Evolutionary conservation across 1,139 yeast genomes (phyloP), one percentile per base, ranked within the genome.

Genomic region (Nakaseomyces uthaithaninus): DNA sequence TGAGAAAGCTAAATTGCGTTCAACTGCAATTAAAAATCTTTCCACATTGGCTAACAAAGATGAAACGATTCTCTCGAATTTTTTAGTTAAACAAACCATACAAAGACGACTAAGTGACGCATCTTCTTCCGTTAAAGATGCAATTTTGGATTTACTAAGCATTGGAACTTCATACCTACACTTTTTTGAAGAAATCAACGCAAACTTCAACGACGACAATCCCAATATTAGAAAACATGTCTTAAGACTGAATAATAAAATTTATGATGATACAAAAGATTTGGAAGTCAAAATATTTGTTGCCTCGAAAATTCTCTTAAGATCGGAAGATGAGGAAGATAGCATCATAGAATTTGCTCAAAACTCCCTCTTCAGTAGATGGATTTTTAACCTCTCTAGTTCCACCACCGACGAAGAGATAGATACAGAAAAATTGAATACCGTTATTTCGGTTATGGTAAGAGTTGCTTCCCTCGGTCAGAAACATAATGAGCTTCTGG

Each of bases 101-200:
- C 65, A 77, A 1, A 64, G 60, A 8, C 63, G 78, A 38, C 61
- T 85, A 27, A 60, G 55, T 4, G 91, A 83, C 48, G 54, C 68
- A 1, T 81, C 89, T 1, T 75, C 94, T 0, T 70, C 79, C 41
- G 91, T 85, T 0, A 69, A 87, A 45, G 89, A 81, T 53, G 84
- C 94, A 0, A 78, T 79, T 2, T 63, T 85, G 20, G 94, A 84
- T 35, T 66, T 86, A 39, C 62, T 84, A 22, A 71, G 74, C 11
- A 45, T 49, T 10, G 52, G 55, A 1, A 44, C 56, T 2, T 70
- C 71, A 39, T 77, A 74, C 45, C 55, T 80, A 37, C 71, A 69
- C 24, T 77, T 75, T 48, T 74, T 74, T 54, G 62, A 57, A 19
- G 66, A 74, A 9, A 62, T 82, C 8, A 78, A 48, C 55, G 40